Percentiles rank a stretch among this genome's conserved stretches.
Conservation (phyloP, 768 basidiomycete genomes). For the Jaapia argillacea region DNA sequence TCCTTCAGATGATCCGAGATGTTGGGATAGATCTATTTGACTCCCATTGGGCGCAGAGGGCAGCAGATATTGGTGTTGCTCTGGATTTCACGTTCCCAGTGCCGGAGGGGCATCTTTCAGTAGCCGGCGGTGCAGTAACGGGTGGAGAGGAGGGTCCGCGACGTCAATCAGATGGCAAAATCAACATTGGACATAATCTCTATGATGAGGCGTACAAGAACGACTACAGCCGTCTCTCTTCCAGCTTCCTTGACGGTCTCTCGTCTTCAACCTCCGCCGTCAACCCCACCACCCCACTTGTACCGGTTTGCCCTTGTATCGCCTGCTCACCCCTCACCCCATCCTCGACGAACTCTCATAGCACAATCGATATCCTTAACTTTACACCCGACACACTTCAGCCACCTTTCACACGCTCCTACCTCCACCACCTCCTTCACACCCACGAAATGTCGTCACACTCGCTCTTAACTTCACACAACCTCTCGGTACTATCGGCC, state of each 20-base stretch:
- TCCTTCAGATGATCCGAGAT: slow-evolving; percentile 51
- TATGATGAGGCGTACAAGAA: slow-evolving; percentile 46
- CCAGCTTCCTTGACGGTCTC: slow-evolving; percentile 22
- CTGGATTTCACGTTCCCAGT: slow-evolving; percentile 73
- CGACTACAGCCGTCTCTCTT: slow-evolving; percentile 51
- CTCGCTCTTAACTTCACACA: slow-evolving; percentile 65
- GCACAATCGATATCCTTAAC: slow-evolving; percentile 8
- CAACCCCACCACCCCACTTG: neutral
- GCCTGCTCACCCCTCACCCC: slow-evolving; percentile 23
- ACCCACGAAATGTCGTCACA: slow-evolving; percentile 91
- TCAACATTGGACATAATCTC: slow-evolving; percentile 62
- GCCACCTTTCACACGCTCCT: slow-evolving; percentile 40
- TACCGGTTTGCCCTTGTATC: slow-evolving; percentile 11
- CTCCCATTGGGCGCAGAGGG: slow-evolving; percentile 56
- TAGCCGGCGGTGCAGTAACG: neutral
- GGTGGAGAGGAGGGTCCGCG: slow-evolving; percentile 1
- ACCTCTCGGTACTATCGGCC: slow-evolving; percentile 52
- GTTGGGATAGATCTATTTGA: slow-evolving; percentile 76
- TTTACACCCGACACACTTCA: neutral
- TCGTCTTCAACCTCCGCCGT: too few relatives aligned
- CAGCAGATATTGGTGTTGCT: slow-evolving; percentile 62
- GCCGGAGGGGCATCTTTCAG: slow-evolving; percentile 1
- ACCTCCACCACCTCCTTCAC: slow-evolving; percentile 75
- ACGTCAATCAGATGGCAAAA: slow-evolving; percentile 21
- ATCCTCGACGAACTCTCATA: slow-evolving; percentile 9